Evolutionary conservation across 202 grass and related monocot species (phyloP), one percentile per base, ranked within the genome.

Genomic region (Thinopyrum obtusiflorum): DNA sequence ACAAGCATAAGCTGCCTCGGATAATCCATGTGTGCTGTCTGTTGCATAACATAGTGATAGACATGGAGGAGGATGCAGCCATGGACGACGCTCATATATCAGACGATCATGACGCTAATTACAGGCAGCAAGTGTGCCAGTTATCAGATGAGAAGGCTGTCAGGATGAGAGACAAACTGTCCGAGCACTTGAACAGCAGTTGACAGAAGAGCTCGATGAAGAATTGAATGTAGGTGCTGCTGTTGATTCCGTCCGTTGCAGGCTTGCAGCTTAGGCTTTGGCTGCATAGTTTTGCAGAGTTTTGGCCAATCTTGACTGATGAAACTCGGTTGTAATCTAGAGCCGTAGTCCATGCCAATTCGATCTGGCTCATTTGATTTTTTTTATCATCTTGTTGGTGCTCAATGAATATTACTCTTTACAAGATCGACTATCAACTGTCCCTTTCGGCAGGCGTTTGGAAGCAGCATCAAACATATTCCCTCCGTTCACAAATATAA

Each of bases 1-100:
- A 97, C 81, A 97, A 94, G 67, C 94, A 97, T 14, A 86, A 72
- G 73, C 84, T 97, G 70, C 94, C 94, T 72, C 90, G 94, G 69
- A 94, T 97, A 89, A 97, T 94, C 68, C 90, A 94, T 21, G 92
- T 94, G 18, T 97, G 94, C 71, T 93, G 90, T 70, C 37, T 97
- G 82, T 53, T 97, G 84, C 92, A 94, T 68, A 97, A 97, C 77
- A 94, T 97, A 77, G 70, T 89, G 26, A 89, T 97, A 82, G 88
- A 91, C 66, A 79, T 92, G 47, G 78, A 88, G 80, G 72, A 76
- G 73, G 73, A 76, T 55, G 55, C 81, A 84, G 77, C 82, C 4
- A 81, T 72, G 73, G 84, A 68, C 0, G 84, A 93, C 44, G 18
- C 31, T 7, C 49, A 2, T 27, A n/a, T 68, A 5, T 89, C 35